Conservation (phyloP, 805 yeast species). For the Torulaspora microellipsoides region DNA sequence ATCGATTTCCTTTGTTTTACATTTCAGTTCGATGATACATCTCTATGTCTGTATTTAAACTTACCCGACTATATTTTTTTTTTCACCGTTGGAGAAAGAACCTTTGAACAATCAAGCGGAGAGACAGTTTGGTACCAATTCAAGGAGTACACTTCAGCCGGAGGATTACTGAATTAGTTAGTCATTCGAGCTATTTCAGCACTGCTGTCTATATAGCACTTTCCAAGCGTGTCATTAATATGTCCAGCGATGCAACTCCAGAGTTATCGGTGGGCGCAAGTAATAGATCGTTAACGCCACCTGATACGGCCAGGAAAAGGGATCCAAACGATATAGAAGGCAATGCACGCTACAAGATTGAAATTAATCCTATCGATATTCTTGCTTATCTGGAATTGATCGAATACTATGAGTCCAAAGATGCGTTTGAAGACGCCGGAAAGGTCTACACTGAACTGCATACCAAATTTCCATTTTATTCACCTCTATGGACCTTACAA, state of each 20-base stretch:
- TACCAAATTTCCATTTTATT: constrained; percentile 60
- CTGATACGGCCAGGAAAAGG: constrained; percentile 1
- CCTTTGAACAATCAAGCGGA: too few relatives aligned
- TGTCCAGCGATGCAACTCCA: constrained; percentile 15
- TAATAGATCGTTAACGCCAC: constrained; percentile 11
- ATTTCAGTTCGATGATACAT: too few relatives aligned
- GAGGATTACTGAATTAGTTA: too few relatives aligned
- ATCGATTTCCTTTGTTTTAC: too few relatives aligned
- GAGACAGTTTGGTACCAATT: too few relatives aligned
- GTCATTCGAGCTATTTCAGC: too few relatives aligned
- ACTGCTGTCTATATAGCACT: too few relatives aligned
- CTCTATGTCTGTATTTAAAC: too few relatives aligned
- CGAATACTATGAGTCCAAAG: constrained; percentile 45
- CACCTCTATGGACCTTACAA: constrained; percentile 70
- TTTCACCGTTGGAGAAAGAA: too few relatives aligned
- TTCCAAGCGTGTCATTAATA: background rate
- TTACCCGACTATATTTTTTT: too few relatives aligned
- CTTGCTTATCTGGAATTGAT: constrained; percentile 54
- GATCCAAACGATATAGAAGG: constrained; percentile 47
- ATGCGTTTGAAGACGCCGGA: constrained; percentile 56
- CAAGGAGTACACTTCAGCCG: too few relatives aligned
- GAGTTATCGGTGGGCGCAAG: constrained; percentile 9
- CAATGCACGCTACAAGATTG: constrained; percentile 51
- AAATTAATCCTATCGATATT: constrained; percentile 49
- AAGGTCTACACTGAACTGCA: constrained; percentile 57